A percentile compares a stretch with the other conserved stretches of the same genome.
phyloP scores from a whole-genome alignment of 768 basidiomycete species.

The Macrolepiota dolichaula region DNA sequence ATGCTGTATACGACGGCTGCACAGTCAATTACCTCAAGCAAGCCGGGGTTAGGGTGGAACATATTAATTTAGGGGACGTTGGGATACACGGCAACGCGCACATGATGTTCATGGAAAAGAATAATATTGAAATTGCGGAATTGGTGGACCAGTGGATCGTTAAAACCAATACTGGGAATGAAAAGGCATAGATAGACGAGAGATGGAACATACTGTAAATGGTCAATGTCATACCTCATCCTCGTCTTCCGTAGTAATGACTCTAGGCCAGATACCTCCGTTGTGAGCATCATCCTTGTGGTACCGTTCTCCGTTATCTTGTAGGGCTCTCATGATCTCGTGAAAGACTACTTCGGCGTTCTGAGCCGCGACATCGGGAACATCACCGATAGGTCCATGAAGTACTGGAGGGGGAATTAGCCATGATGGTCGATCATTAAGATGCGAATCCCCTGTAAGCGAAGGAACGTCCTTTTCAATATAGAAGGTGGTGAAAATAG shows the following conservation, averaged over 20 bases:
- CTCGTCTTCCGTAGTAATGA: background rate
- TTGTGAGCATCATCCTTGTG: background rate
- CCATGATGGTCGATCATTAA: slow-evolving; percentile 3
- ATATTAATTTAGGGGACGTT: slow-evolving; percentile 34
- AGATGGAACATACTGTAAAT: background rate
- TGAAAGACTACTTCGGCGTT: slow-evolving; percentile 44
- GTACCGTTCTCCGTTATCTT: background rate
- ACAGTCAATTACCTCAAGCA: slow-evolving; percentile 39
- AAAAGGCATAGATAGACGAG: background rate
- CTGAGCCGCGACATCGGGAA: slow-evolving; percentile 52
- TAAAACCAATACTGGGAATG: background rate
- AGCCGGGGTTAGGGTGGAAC: slow-evolving; percentile 42
- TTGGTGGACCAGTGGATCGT: slow-evolving; percentile 34
- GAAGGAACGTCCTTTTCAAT: slow-evolving; percentile 28
- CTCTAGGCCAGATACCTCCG: slow-evolving; percentile 5
- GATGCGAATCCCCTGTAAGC: background rate
- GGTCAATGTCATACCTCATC: background rate
- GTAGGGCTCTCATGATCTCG: background rate
- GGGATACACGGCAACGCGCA: slow-evolving; percentile 54
- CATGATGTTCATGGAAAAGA: slow-evolving; percentile 56
- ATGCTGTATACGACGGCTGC: slow-evolving; percentile 44
- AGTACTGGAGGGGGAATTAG: slow-evolving; percentile 16
- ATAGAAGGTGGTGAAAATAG: slow-evolving; percentile 57
- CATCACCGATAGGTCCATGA: slow-evolving; percentile 31
- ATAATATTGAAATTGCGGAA: slow-evolving; percentile 39